Conservation (phyloP, 345 rosid genomes). For the Geranium brycei region DNA sequence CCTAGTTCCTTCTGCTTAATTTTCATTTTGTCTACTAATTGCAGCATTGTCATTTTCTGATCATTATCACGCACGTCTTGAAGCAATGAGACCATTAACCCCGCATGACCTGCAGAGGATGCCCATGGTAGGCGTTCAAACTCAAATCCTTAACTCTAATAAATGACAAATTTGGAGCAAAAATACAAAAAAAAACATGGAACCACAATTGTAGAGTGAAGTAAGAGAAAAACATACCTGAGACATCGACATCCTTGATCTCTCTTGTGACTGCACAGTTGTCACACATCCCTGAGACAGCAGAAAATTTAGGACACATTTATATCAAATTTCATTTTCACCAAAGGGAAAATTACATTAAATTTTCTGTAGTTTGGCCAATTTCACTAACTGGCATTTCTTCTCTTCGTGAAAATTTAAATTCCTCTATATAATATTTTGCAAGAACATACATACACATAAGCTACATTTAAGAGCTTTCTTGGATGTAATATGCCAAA, state of each 20-base stretch:
- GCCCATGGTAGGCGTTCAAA: slow-evolving; percentile 3
- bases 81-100: slow-evolving; percentile 54
- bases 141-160: background rate
- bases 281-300: slow-evolving; percentile 81
- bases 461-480: no score
- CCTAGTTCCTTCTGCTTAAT: slow-evolving; percentile 64
- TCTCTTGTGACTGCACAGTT: slow-evolving; percentile 65
- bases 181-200: background rate
- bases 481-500: no score
- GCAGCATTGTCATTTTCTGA: slow-evolving; percentile 76
- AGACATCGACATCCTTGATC: slow-evolving; percentile 55
- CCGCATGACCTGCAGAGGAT: slow-evolving; percentile 44
- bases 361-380: no score
- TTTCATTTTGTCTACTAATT: slow-evolving; percentile 80
- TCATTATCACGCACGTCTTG: slow-evolving; percentile 56
- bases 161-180: background rate
- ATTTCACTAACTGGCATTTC: no score
- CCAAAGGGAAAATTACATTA: no score
- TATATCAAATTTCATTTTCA: no score
- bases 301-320: slow-evolving; percentile 7
- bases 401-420: no score
- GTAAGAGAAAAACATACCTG: slow-evolving; percentile 36
- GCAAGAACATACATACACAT: no score
- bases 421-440: no score
- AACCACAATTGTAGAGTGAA: slow-evolving; percentile 2